phyloP scores from a whole-genome alignment of 768 basidiomycete genomes.

The Tylopilus balloui region DNA sequence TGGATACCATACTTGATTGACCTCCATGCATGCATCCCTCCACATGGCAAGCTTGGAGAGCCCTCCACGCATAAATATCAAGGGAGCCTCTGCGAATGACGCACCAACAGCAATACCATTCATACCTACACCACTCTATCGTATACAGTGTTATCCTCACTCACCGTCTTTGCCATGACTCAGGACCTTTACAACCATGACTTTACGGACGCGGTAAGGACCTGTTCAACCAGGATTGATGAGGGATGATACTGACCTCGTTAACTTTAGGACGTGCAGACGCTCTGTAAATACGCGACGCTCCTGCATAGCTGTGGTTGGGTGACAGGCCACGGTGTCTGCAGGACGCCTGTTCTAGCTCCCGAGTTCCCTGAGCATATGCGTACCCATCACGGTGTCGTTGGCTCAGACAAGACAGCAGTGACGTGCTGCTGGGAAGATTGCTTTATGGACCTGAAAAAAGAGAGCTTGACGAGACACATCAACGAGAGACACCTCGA shows the following conservation, averaged over 20 bases:
- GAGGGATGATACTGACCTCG: constrained; percentile 1
- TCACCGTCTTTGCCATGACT: not conserved
- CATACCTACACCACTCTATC: not conserved
- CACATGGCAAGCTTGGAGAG: constrained; percentile 17
- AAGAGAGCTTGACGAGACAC: constrained; percentile 27
- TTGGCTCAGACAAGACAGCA: constrained; percentile 7
- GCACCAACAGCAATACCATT: constrained; percentile 5
- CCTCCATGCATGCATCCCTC: constrained; percentile 14
- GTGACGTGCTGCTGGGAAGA: constrained; percentile 19
- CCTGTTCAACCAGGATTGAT: not conserved
- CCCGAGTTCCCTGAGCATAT: constrained; percentile 20
- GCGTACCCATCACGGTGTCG: constrained; percentile 17
- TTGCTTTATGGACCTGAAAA: constrained; percentile 22
- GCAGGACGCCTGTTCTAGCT: constrained; percentile 4
- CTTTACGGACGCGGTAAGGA: constrained; percentile 14
- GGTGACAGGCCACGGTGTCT: not conserved
- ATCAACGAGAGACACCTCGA: constrained; percentile 25
- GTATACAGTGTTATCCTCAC: not conserved
- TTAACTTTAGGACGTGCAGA: constrained; percentile 5
- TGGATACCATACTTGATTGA: constrained; percentile 6
- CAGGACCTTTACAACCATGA: not conserved
- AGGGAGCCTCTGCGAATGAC: not conserved
- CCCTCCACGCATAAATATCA: constrained; percentile 25
- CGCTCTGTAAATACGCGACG: not conserved
- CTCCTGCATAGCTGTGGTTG: constrained; percentile 16